phyloP scores from a whole-genome alignment of 2,329 filamentous ascomycete genomes.

The Xylariaceae sp. region DNA sequence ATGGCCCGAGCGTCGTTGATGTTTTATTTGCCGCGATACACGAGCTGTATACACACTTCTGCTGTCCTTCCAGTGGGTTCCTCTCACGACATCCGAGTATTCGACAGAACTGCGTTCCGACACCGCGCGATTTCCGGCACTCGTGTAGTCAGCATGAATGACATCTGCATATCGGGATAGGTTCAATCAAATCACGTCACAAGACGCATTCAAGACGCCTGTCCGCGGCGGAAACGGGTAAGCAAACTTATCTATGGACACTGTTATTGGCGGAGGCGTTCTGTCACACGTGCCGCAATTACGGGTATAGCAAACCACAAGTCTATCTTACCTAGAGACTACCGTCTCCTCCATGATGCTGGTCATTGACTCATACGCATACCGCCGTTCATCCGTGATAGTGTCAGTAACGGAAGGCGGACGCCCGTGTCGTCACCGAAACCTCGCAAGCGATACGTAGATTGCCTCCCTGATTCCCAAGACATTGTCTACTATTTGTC shows the following conservation, averaged over 20 bases:
- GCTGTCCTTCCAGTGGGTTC: no score
- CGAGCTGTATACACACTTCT: no score
- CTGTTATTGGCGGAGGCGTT: constrained; percentile 13
- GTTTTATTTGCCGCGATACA: no score
- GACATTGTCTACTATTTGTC: constrained; percentile 14
- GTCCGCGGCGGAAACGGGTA: constrained; percentile 10
- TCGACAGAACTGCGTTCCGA: no score
- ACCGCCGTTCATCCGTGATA: constrained; percentile 18
- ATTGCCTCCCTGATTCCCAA: constrained; percentile 18
- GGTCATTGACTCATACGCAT: constrained; percentile 12
- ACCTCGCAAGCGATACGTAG: constrained; percentile 15
- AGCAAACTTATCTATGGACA: constrained; percentile 11
- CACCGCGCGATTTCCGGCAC: background rate
- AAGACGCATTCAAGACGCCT: constrained; percentile 7
- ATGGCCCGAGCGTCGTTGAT: constrained; percentile 8
- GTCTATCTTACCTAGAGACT: constrained; percentile 10
- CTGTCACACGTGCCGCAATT: constrained; percentile 13
- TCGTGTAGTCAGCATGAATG: constrained; percentile 8
- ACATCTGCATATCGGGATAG: constrained; percentile 9
- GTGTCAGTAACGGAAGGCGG: constrained; percentile 14
- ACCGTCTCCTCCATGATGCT: constrained; percentile 16
- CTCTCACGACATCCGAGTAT: no score
- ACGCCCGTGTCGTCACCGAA: constrained; percentile 16
- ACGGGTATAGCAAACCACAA: constrained; percentile 8
- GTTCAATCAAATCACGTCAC: constrained; percentile 10